These are phyloP conservation scores for Akanthomyces uredinophilus DNA, from an alignment of 2,329 filamentous ascomycete genomes.

Conservation along the genomic window DNA sequence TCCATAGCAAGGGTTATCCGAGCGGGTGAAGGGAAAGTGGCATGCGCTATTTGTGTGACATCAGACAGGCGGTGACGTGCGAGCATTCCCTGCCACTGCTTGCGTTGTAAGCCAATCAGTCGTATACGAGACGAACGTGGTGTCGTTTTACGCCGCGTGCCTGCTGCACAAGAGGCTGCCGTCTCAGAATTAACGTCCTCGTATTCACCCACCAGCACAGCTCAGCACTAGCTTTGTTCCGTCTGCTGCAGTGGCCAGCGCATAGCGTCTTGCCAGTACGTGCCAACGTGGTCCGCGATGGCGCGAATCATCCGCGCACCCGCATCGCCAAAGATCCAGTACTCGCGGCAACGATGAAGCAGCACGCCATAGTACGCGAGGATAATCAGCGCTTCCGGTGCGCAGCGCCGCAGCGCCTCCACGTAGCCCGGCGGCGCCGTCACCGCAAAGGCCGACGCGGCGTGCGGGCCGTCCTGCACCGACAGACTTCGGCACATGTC, in stretches of 20 bases:
- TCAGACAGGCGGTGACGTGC: background rate
- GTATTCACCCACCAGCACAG: background rate
- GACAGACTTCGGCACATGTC: constrained; percentile 26
- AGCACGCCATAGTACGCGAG: constrained; percentile 46
- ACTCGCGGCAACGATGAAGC: constrained; percentile 35
- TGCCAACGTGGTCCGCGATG: constrained; percentile 28
- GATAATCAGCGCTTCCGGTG: constrained; percentile 40
- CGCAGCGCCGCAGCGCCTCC: constrained; percentile 30
- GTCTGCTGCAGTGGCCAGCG: constrained; percentile 31
- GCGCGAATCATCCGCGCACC: constrained; percentile 28
- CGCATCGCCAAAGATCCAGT: constrained; percentile 36
- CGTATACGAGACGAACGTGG: background rate
- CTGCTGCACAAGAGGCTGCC: background rate
- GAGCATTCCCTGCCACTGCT: background rate
- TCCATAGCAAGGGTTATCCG: background rate
- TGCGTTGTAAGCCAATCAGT: background rate
- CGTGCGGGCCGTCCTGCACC: constrained; percentile 23
- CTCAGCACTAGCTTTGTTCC: constrained; percentile 2
- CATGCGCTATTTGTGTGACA: background rate
- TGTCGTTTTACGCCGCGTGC: background rate
- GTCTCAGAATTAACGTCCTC: background rate
- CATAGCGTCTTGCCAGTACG: constrained; percentile 29
- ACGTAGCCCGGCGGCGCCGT: constrained; percentile 29
- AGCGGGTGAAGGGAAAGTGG: background rate
- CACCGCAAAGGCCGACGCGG: constrained; percentile 29